Conservation (phyloP, 441 rosid species). For the Pelargonium fulgidum region DNA sequence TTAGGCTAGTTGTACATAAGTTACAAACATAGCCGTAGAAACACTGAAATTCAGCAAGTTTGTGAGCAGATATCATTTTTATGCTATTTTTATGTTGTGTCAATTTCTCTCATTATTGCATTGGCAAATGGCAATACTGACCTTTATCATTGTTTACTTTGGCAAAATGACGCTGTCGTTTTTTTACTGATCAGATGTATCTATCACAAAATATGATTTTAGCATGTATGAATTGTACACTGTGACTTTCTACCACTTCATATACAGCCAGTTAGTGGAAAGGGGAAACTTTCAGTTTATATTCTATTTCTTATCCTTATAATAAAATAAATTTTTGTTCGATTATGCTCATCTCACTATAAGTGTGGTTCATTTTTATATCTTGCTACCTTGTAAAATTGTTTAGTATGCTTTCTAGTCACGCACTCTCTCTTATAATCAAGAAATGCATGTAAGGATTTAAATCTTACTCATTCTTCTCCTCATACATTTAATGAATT, state of each 20-base stretch:
- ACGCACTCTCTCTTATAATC: too few relatives aligned
- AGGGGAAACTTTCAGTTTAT: background rate
- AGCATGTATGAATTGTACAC: background rate
- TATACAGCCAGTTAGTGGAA: background rate
- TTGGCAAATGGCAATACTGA: background rate
- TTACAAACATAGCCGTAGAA: background rate
- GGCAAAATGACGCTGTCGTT: background rate
- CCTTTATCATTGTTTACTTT: background rate
- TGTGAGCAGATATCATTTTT: background rate
- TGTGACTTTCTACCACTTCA: background rate
- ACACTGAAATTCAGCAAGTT: background rate
- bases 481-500: conserved; percentile 43
- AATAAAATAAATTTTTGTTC: too few relatives aligned
- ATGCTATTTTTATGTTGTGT: background rate
- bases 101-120: background rate
- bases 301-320: too few relatives aligned
- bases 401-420: too few relatives aligned
- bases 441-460: too few relatives aligned
- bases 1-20: background rate
- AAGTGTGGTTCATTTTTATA: too few relatives aligned
- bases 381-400: too few relatives aligned
- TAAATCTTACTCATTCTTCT: too few relatives aligned
- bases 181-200: background rate
- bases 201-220: background rate
- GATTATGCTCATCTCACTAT: too few relatives aligned